Conservation (phyloP, 768 basidiomycete genomes). For the Amanita subjunquillea region DNA sequence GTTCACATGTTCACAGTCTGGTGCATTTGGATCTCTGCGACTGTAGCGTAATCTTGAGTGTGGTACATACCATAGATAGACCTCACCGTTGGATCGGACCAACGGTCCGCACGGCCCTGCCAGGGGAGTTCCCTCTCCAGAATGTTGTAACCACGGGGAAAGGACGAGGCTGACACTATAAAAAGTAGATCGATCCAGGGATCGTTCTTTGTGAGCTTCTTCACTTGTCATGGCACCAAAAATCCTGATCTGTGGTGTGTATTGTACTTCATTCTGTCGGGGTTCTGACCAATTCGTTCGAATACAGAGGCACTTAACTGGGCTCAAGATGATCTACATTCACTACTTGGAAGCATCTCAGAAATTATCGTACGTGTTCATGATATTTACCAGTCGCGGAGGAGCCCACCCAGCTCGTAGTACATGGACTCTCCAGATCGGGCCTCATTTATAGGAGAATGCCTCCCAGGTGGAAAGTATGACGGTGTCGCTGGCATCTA, state of each 20-base stretch:
- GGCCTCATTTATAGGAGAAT: conserved; percentile 56
- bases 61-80: background rate
- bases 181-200: too few species aligned
- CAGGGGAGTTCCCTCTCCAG: too few species aligned
- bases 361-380: conserved; percentile 60
- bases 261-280: background rate
- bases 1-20: background rate
- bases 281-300: background rate
- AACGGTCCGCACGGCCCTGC: background rate
- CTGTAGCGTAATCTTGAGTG: background rate
- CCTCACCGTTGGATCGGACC: background rate
- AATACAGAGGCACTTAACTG: conserved; percentile 59
- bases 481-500: conserved; percentile 66
- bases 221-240: conserved; percentile 18
- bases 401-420: conserved; percentile 13
- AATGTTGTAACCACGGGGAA: too few species aligned
- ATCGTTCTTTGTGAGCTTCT: background rate
- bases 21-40: background rate
- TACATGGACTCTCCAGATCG: conserved; percentile 49
- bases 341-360: conserved; percentile 55
- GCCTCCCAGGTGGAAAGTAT: conserved; percentile 64
- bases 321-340: conserved; percentile 67
- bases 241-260: conserved; percentile 29
- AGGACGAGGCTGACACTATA: too few species aligned
- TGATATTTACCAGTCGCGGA: background rate